phyloP scores from a whole-genome alignment of 192 early-diverging fungal species.

The Helicostylum pulchrum region DNA sequence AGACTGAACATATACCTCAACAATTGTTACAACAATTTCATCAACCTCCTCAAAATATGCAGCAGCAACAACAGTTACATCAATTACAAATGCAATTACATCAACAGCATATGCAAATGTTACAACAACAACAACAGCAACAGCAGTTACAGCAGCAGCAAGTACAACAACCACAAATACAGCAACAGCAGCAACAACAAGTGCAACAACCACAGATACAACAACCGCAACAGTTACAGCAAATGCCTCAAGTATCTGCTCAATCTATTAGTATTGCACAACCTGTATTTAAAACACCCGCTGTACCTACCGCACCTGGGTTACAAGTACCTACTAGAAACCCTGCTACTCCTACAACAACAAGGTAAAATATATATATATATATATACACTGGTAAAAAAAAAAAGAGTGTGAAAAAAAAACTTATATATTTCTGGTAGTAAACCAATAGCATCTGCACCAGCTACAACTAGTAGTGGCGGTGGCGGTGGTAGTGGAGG shows the following conservation, averaged over 20 bases:
- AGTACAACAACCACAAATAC: background rate
- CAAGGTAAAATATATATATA: no score
- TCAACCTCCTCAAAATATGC: slow-evolving; percentile 8
- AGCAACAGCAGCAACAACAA: slow-evolving; percentile 7
- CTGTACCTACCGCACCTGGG: slow-evolving; percentile 29
- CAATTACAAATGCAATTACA: slow-evolving; percentile 2
- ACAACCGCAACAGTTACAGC: background rate
- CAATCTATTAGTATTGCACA: background rate
- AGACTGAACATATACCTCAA: slow-evolving; percentile 20
- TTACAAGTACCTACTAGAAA: slow-evolving; percentile 29
- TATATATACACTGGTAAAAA: background rate
- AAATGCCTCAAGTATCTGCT: slow-evolving; percentile 3
- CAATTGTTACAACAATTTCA: background rate
- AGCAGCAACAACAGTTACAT: background rate
- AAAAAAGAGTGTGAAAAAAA: background rate
- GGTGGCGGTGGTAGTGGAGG: slow-evolving; percentile 6
- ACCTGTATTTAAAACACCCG: slow-evolving; percentile 15
- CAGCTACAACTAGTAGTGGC: background rate
- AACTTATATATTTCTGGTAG: background rate
- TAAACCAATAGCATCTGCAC: slow-evolving; percentile 10
- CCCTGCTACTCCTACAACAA: slow-evolving; percentile 8
- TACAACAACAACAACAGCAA: slow-evolving; percentile 15
- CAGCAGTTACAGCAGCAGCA: background rate
- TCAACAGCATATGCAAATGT: background rate
- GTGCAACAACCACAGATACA: slow-evolving; percentile 3